Base-by-base conservation (phyloP, 1,284 basidiomycete genomes). In the Hemileia vastatrix region DNA sequence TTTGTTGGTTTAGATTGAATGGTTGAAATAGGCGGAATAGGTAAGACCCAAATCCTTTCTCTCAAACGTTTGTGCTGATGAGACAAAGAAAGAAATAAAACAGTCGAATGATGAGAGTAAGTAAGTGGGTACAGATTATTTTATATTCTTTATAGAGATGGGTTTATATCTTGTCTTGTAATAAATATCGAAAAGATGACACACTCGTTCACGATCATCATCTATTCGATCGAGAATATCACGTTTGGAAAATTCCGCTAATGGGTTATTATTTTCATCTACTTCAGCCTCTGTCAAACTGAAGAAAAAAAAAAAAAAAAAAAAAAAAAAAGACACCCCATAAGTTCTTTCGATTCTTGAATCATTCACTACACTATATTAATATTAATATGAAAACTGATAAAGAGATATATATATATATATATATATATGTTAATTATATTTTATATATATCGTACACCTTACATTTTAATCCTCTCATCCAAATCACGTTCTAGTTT, bases 151-250 rank as follows among this genome's bases (percentile, higher is more conserved):
- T n/a, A n/a, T n/a, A n/a, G n/a, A n/a, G n/a, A n/a, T n/a, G n/a
- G n/a, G n/a, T n/a, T n/a, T 19, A 40, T 3, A 13, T 15, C 13
- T 19, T 31, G 2, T 43, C 1, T 27, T 54, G 6, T 47, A 18
- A 27, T 32, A n/a, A 9, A 45, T 3, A 5, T 21, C 2, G 31
- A 8, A 9, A 31, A 62, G 31, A 4, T 8, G 21, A 64, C 48
- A 31, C 24, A 65, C 64, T 11, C 70, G 64, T 58, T 71, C 70
- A 15, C 70, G 57, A 58, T 71, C 70, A 51, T 71, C 70, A 36
- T 71, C 70, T 3, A 71, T 70, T 1, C 70, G 54, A 5, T 67
- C 51, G 21, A 70, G 62, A 40, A 71, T 67, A 15, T 71, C 70
- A n/a, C 47, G 57, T 1, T 63, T 51, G 0, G 65, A 52, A 6